Base-by-base conservation (phyloP, 805 yeast genomes). In the Scheffersomyces ergatensis region DNA sequence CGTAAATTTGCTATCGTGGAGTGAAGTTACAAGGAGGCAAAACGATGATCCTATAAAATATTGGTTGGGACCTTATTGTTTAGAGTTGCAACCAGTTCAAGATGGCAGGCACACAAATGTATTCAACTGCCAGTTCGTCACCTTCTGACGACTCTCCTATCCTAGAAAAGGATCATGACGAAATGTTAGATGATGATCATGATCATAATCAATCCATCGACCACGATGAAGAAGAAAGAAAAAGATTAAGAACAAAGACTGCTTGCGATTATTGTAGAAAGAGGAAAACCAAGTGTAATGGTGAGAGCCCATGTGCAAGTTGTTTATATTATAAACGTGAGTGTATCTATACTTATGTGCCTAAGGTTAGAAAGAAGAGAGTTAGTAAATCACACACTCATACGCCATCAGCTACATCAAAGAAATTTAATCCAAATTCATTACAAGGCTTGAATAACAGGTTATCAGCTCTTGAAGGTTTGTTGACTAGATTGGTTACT, bases 241-340 rank as follows among this genome's bases (percentile, higher is more conserved):
- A 21, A 17, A 4, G 44, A 21, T 34, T 30, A 29, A 27, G 51
- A 21, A 45, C 46, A 5, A 43, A 40, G 25, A 43, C 37, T 34
- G 82, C 80, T 8, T 77, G 83, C 49, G 77, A 71, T 45, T 62
- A 60, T 39, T 77, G 83, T 47, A 57, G 81, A 14, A 53, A 52
- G 39, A 62, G 76, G 32, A 77, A 77, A 49, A 68, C 74, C 43
- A 76, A 74, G 47, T 77, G 83, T 49, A 76, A 77, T 50, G 78
- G 80, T 0, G 54, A 51, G 3, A 44, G 46, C 11, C 71, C 71
- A 3, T 77, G 83, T 46, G 47, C 60, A 6, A 62, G 63, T 30
- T 75, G 83, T 47, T 42, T 49, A 8, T 55, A 49, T 18, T 65
- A 63, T 36, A 51, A 52, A 6, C 49, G 58, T 3, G 38, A 38